These are phyloP conservation scores for Pseudocercospora macadamiae DNA, from an alignment of 2,329 filamentous ascomycete genomes.

Conservation along the genomic window DNA sequence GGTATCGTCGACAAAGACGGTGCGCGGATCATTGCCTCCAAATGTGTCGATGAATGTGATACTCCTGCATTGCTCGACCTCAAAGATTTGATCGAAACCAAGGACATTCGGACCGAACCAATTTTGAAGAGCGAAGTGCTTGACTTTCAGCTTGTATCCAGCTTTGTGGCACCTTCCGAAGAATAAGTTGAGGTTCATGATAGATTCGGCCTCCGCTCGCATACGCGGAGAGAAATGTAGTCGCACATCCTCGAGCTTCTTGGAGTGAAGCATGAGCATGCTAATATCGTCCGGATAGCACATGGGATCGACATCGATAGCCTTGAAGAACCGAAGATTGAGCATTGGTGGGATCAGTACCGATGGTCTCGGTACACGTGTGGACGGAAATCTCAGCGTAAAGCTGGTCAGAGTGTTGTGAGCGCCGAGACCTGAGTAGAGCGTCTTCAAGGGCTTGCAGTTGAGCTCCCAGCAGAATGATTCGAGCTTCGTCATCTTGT, in stretches of 20 bases:
- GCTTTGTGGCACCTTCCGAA: conserved; percentile 59
- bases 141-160: conserved; percentile 51
- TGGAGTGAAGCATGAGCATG: conserved; percentile 56
- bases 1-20: conserved; percentile 59
- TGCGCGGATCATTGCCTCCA: conserved; percentile 47
- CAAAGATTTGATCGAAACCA: conserved; percentile 50
- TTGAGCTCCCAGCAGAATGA: conserved; percentile 65
- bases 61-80: conserved; percentile 48
- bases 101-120: conserved; percentile 58
- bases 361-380: conserved; percentile 60
- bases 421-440: conserved; percentile 60
- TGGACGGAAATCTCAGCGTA: conserved; percentile 59
- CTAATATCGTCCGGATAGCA: conserved; percentile 68
- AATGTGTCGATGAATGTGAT: conserved; percentile 59
- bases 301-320: conserved; percentile 64
- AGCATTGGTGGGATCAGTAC: conserved; percentile 60
- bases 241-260: conserved; percentile 57
- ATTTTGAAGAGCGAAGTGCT: conserved; percentile 60
- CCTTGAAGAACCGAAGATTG: conserved; percentile 56
- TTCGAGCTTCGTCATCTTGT: conserved; percentile 60
- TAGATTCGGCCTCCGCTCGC: conserved; percentile 61
- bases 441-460: conserved; percentile 61
- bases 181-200: conserved; percentile 56
- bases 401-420: conserved; percentile 56
- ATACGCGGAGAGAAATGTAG: conserved; percentile 66